Percentiles rank a stretch among this genome's conserved stretches.
phyloP scores from a whole-genome alignment of 2,329 filamentous ascomycete species.

The Penicillium polonicum region DNA sequence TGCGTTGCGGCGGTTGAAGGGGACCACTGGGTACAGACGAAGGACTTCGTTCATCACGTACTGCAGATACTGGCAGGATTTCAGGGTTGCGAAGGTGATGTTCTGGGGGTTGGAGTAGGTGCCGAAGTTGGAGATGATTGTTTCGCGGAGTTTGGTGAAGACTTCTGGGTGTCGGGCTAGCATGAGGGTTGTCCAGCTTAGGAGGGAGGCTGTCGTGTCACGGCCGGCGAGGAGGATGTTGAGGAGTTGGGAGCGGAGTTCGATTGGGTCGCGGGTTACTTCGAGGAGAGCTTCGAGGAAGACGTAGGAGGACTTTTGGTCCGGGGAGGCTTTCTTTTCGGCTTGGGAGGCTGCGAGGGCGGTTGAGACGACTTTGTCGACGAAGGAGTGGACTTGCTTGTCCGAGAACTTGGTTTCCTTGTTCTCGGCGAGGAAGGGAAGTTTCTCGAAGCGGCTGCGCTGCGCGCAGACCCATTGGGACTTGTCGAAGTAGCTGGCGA shows the following conservation, averaged over 20 bases:
- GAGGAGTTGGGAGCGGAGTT: conserved; percentile 51
- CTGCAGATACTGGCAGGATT: conserved; percentile 41
- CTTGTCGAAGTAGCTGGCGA: conserved; percentile 38
- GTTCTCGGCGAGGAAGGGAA: conserved; percentile 30
- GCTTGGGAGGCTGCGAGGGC: conserved; percentile 32
- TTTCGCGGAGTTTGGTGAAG: conserved; percentile 37
- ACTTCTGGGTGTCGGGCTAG: conserved; percentile 41
- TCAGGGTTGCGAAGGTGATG: conserved; percentile 47
- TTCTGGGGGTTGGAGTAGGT: conserved; percentile 38
- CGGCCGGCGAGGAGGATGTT: conserved; percentile 55
- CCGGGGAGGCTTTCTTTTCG: conserved; percentile 28
- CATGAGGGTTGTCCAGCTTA: conserved; percentile 48
- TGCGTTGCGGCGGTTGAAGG: conserved; percentile 45
- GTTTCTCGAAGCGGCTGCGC: conserved; percentile 25
- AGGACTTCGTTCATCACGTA: conserved; percentile 42
- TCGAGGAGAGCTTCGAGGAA: conserved; percentile 51
- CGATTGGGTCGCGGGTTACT: conserved; percentile 48
- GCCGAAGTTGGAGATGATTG: conserved; percentile 40
- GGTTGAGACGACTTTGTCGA: conserved; percentile 47
- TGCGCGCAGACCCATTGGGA: conserved; percentile 33
- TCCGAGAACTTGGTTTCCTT: conserved; percentile 36
- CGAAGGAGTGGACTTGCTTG: conserved; percentile 44
- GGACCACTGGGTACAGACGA: conserved; percentile 49
- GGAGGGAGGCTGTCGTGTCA: conserved; percentile 52
- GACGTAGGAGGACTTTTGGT: conserved; percentile 43